Percentiles rank a stretch among this genome's conserved stretches.
Conservation (phyloP, 2,329 filamentous ascomycete genomes). For the Venturia effusa region DNA sequence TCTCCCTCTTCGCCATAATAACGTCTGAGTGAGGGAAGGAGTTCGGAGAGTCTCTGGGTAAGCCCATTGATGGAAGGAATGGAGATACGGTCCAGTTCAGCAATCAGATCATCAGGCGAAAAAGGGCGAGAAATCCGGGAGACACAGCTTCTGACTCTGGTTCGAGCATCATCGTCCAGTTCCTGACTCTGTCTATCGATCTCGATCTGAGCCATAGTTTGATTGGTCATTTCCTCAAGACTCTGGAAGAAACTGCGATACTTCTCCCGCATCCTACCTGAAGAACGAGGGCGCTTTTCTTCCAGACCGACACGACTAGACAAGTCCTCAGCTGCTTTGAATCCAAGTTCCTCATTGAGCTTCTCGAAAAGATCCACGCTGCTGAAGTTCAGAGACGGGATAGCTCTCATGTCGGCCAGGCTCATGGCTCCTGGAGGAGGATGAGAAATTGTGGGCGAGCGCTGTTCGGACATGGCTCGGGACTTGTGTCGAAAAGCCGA, state of each 20-base stretch:
- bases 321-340: slow-evolving; percentile 23
- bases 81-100: slow-evolving; percentile 34
- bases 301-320: slow-evolving; percentile 17
- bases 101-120: slow-evolving; percentile 32
- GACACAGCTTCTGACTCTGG: not conserved
- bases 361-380: slow-evolving; percentile 34
- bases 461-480: not conserved
- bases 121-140: slow-evolving; percentile 13
- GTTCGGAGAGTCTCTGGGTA: slow-evolving; percentile 34
- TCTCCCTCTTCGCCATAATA: slow-evolving; percentile 28
- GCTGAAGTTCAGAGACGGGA: slow-evolving; percentile 39
- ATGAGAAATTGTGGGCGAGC: not conserved
- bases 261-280: slow-evolving; percentile 30
- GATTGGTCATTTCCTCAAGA: slow-evolving; percentile 16
- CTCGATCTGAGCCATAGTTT: not conserved
- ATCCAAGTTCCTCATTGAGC: slow-evolving; percentile 32
- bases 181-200: not conserved
- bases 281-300: slow-evolving; percentile 23
- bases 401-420: slow-evolving; percentile 26
- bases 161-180: not conserved
- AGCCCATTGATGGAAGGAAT: slow-evolving; percentile 35
- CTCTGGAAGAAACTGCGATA: slow-evolving; percentile 35
- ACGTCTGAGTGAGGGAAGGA: slow-evolving; percentile 32
- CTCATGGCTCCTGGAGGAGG: slow-evolving; percentile 11
- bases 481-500: not conserved